A percentile compares a stretch with the other conserved stretches of the same genome.
Conservation (phyloP, 169 alveolate genomes). For the Babesia caballi region DNA sequence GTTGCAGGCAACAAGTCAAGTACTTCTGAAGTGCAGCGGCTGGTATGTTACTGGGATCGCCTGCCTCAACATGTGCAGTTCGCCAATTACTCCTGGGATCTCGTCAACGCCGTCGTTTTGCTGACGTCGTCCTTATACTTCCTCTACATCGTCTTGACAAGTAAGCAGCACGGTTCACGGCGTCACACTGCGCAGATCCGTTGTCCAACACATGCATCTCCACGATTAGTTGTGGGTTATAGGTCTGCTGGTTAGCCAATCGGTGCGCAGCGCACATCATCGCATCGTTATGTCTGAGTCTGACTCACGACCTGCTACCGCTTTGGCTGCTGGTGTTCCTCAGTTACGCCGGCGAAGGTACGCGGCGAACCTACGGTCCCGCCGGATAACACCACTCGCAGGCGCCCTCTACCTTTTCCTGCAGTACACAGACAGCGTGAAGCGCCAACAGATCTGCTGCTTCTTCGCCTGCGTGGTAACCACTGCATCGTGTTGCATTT, state of each 20-base stretch:
- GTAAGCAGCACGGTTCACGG: neutral
- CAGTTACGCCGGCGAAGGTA: conserved; percentile 25
- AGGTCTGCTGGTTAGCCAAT: neutral
- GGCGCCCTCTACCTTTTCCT: conserved; percentile 2
- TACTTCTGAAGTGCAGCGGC: neutral
- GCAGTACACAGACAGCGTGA: conserved; percentile 3
- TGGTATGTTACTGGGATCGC: neutral
- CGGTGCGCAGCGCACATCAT: conserved; percentile 20
- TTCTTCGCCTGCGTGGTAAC: conserved; percentile 39
- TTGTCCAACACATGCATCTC: conserved; percentile 40
- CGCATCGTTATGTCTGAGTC: conserved; percentile 35
- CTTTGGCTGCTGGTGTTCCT: conserved; percentile 42
- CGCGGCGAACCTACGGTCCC: neutral
- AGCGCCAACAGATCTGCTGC: conserved; percentile 23
- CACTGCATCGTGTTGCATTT: neutral
- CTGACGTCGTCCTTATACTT: neutral
- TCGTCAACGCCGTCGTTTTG: conserved; percentile 23
- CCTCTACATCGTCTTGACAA: conserved; percentile 4
- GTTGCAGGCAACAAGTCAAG: neutral
- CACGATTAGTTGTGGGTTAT: conserved; percentile 33
- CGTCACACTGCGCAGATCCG: conserved; percentile 6
- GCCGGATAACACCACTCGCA: neutral
- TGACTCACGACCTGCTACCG: conserved; percentile 49
- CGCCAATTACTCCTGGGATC: conserved; percentile 31
- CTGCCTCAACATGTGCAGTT: neutral